Evolutionary conservation across 495 filamentous ascomycete genomes (phyloP).

Genomic region (Aspergillus panamensis): DNA sequence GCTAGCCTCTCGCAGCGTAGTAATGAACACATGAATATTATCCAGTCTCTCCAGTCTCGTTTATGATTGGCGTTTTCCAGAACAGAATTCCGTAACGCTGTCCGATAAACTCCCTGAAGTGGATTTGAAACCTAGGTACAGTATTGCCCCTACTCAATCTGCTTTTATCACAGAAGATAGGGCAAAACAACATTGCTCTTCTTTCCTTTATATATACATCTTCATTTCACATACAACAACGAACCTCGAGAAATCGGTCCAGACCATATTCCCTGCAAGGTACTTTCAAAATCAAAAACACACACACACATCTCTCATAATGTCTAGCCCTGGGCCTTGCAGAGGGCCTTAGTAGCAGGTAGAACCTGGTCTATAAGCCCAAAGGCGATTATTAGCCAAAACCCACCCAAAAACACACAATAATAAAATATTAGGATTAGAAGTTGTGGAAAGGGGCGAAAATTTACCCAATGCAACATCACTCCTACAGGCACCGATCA

Average conservation of each 20-base stretch:
- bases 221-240: neutral
- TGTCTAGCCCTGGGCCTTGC: neutral
- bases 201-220: neutral
- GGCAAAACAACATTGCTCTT: neutral
- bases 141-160: no score
- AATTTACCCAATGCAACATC: neutral
- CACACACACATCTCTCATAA: neutral
- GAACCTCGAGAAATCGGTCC: neutral
- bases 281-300: neutral
- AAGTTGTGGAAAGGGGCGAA: neutral
- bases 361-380: slow-evolving; percentile 5
- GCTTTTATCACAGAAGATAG: neutral
- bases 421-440: neutral
- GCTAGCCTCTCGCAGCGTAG: slow-evolving; percentile 16
- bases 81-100: no score
- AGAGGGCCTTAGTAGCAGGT: neutral
- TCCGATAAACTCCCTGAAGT: no score
- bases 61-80: neutral
- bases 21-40: slow-evolving; percentile 10
- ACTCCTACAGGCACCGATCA: neutral
- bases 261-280: neutral
- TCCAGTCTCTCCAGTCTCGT: neutral
- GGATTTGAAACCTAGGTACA: no score
- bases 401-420: neutral
- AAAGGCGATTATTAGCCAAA: neutral